These are phyloP conservation scores for Diddensiella caesifluorescens DNA, from an alignment of 805 yeast genomes.

Conservation along the genomic window DNA sequence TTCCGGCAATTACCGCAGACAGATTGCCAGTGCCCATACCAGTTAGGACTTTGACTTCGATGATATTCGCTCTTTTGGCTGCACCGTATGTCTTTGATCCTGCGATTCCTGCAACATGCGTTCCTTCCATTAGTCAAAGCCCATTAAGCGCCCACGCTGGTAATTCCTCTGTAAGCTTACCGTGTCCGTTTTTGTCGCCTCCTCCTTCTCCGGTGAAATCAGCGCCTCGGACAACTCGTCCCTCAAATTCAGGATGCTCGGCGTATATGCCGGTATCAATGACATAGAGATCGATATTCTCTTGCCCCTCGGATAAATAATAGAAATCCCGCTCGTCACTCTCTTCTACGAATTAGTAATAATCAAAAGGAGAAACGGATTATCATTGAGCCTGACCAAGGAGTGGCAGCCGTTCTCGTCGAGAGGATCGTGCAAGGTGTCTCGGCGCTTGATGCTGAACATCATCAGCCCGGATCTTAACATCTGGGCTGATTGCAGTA, in stretches of 20 bases:
- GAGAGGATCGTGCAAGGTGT: slow-evolving; percentile 32
- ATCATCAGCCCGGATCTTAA: slow-evolving; percentile 50
- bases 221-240: slow-evolving; percentile 38
- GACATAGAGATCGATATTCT: slow-evolving; percentile 63
- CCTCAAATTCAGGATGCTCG: slow-evolving; percentile 41
- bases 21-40: slow-evolving; percentile 58
- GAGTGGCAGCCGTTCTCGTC: slow-evolving; percentile 23
- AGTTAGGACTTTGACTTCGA: slow-evolving; percentile 73
- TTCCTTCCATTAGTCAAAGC: too few species aligned
- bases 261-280: slow-evolving; percentile 68
- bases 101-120: slow-evolving; percentile 87
- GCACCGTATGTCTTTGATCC: slow-evolving; percentile 81
- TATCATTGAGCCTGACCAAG: not conserved
- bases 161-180: slow-evolving; percentile 32
- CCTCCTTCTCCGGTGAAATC: slow-evolving; percentile 44
- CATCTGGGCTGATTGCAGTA: slow-evolving; percentile 64
- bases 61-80: slow-evolving; percentile 59
- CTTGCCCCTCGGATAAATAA: slow-evolving; percentile 40
- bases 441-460: slow-evolving; percentile 51
- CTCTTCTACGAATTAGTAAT: slow-evolving; percentile 32
- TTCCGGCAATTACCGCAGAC: slow-evolving; percentile 34
- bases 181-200: slow-evolving; percentile 82
- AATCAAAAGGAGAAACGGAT: slow-evolving; percentile 44
- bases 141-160: too few species aligned
- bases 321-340: slow-evolving; percentile 38